A percentile compares a stretch with the other conserved stretches of the same genome.
These are phyloP conservation scores for Rubia balearica DNA, from an alignment of 305 asterid genomes.

Conservation along the genomic window DNA sequence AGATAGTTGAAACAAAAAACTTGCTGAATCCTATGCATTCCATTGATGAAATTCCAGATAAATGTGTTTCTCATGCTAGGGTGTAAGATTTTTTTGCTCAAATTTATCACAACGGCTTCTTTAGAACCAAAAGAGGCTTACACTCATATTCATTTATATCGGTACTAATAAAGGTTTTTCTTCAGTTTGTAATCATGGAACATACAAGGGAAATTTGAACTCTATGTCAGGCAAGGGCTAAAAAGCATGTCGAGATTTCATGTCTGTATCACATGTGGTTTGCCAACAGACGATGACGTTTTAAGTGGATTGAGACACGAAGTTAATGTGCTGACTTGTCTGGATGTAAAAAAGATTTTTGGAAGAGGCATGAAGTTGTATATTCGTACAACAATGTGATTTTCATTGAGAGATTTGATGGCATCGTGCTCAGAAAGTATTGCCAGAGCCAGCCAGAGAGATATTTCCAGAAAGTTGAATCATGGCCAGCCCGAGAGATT, in stretches of 20 bases:
- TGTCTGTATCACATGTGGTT: conserved; percentile 80
- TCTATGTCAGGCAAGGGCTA: conserved; percentile 71
- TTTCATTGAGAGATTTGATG: conserved; percentile 81
- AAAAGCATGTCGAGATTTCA: conserved; percentile 85
- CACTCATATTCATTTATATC: background rate
- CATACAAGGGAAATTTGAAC: conserved; percentile 66
- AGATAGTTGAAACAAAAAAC: conserved; percentile 80
- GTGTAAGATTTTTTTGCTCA: conserved; percentile 1
- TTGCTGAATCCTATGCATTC: conserved; percentile 67
- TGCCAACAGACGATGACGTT: conserved; percentile 77
- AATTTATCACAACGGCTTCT: background rate
- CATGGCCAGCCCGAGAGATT: conserved; percentile 70
- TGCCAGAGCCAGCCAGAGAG: conserved; percentile 25
- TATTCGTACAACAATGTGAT: conserved; percentile 77
- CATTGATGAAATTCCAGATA: conserved; percentile 69
- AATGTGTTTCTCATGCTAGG: conserved; percentile 10
- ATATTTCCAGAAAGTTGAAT: conserved; percentile 56
- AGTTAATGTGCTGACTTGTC: conserved; percentile 58
- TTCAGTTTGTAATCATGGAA: conserved; percentile 87
- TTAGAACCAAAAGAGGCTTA: background rate
- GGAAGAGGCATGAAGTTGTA: conserved; percentile 90
- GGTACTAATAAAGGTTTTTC: conserved; percentile 17
- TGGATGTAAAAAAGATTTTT: conserved; percentile 71
- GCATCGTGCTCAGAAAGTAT: conserved; percentile 68
- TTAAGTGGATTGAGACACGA: conserved; percentile 82